Conservation (phyloP, 2,329 filamentous ascomycete genomes). For the Colletotrichum sp. region DNA sequence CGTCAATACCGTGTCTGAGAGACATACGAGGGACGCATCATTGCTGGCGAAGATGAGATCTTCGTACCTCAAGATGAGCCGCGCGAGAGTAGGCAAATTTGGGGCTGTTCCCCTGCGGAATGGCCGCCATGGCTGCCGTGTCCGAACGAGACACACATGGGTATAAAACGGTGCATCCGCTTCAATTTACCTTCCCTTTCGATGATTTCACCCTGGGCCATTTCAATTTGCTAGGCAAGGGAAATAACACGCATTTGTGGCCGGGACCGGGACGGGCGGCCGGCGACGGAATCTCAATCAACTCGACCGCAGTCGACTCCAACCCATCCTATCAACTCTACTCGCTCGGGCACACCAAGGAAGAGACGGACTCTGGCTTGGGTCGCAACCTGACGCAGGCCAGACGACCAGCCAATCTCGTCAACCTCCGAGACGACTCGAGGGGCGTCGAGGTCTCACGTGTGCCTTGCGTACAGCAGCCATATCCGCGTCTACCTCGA, state of each 20-base stretch:
- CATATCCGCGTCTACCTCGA: not conserved
- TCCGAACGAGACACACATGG: not conserved
- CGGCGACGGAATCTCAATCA: not conserved
- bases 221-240: not conserved
- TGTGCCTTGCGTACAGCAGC: constrained; percentile 14
- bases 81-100: not conserved
- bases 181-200: not conserved
- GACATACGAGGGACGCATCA: not conserved
- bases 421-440: constrained; percentile 5
- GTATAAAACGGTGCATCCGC: constrained; percentile 6
- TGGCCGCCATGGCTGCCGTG: not conserved
- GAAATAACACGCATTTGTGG: not conserved
- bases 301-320: not conserved
- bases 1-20: not conserved
- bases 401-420: constrained; percentile 14
- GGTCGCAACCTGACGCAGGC: constrained; percentile 19
- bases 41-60: not conserved
- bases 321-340: not conserved
- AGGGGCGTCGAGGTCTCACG: constrained; percentile 18
- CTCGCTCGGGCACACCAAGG: constrained; percentile 18
- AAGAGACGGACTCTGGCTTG: constrained; percentile 17
- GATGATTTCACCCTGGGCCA: not conserved
- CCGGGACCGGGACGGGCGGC: not conserved
- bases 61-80: not conserved
- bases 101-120: not conserved